phyloP scores from a whole-genome alignment of 176 grass and related monocot species.

The barley (Hordeum vulgare) region MorexV3_pseudomolecules_assembly NC_058524.1:404425400-404425899 shows the following conservation, averaged over 20 bases:
- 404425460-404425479: neutral
- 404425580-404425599: neutral
- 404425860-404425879: slow-evolving; percentile 27
- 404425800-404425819: slow-evolving; percentile 76
- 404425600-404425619: neutral
- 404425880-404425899: neutral
- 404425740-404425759: neutral
- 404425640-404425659: slow-evolving; percentile 76
- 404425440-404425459: neutral
- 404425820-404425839: slow-evolving; percentile 90
- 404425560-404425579: neutral
- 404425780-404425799: slow-evolving; percentile 70
- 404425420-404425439: neutral
- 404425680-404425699: neutral
- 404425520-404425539: neutral
- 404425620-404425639: slow-evolving; percentile 83
- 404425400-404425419: too few relatives aligned
- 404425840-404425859: slow-evolving; percentile 77
- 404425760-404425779: slow-evolving; percentile 13
- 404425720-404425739: neutral
- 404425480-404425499: neutral
- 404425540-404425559: neutral
- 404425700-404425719: neutral
- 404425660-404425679: slow-evolving; percentile 84
- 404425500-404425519: neutral